A percentile compares a stretch with the other conserved stretches of the same genome.
phyloP scores from a whole-genome alignment of 1,139 yeast species.

The Candida smagusa region DNA sequence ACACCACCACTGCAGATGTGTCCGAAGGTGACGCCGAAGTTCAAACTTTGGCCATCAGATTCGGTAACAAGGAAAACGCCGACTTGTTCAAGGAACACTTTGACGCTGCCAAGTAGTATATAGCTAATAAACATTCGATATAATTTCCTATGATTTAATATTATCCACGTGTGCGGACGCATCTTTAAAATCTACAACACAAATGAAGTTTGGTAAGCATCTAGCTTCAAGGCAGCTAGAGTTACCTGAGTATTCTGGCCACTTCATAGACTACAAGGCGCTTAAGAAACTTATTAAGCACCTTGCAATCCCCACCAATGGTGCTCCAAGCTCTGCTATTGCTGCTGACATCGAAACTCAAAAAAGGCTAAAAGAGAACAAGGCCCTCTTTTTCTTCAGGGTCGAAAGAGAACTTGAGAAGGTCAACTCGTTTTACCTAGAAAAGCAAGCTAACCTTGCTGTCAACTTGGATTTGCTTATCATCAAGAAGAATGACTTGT shows the following conservation, averaged over 20 bases:
- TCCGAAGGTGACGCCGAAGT: conserved; percentile 97
- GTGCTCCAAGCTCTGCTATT: conserved; percentile 12
- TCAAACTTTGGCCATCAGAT: conserved; percentile 93
- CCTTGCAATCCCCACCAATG: conserved; percentile 46
- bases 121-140: not conserved
- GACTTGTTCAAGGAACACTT: conserved; percentile 92
- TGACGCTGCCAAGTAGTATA: conserved; percentile 34
- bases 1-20: conserved; percentile 89
- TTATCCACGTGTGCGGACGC: not conserved
- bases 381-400: conserved; percentile 88
- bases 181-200: not conserved
- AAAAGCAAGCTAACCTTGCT: conserved; percentile 83
- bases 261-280: conserved; percentile 92
- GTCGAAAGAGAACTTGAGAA: conserved; percentile 93
- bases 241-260: conserved; percentile 89
- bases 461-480: conserved; percentile 73
- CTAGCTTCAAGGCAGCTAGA: conserved; percentile 92
- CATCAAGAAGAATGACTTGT: conserved; percentile 64
- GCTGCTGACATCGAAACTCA: conserved; percentile 31
- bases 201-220: conserved; percentile 90
- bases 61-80: conserved; percentile 96
- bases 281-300: conserved; percentile 77
- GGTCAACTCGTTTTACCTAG: conserved; percentile 84
- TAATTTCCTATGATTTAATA: not conserved
- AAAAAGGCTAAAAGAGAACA: conserved; percentile 77